phyloP scores from a whole-genome alignment of 1,284 basidiomycete species.

The Omphalotus olearius region DNA sequence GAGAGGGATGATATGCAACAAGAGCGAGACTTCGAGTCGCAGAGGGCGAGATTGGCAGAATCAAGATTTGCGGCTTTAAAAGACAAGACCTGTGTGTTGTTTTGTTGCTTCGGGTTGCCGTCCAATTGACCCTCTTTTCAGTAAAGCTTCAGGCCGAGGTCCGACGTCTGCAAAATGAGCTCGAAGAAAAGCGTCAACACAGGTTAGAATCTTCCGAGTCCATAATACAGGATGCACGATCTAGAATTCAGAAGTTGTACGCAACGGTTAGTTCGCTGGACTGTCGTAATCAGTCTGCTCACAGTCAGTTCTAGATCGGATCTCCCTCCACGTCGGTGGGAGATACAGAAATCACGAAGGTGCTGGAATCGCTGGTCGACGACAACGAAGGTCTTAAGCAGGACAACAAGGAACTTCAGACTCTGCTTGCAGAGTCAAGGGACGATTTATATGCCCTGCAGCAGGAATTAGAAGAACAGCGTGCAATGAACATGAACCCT shows the following conservation, averaged over 20 bases:
- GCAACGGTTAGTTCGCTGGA: slow-evolving; percentile 34
- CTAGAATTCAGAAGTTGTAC: slow-evolving; percentile 61
- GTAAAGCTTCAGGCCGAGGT: slow-evolving; percentile 75
- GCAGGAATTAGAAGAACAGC: slow-evolving; percentile 72
- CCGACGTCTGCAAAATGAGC: slow-evolving; percentile 52
- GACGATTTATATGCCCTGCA: slow-evolving; percentile 69
- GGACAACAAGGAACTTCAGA: slow-evolving; percentile 77
- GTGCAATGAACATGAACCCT: slow-evolving; percentile 39
- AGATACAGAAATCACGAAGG: slow-evolving; percentile 52
- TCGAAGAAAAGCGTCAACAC: slow-evolving; percentile 64
- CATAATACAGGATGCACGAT: slow-evolving; percentile 68
- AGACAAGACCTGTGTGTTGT: slow-evolving; percentile 53
- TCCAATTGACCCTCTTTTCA: slow-evolving; percentile 25
- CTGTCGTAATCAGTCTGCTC: slow-evolving; percentile 16
- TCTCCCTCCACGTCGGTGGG: slow-evolving; percentile 41
- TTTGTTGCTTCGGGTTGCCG: neutral
- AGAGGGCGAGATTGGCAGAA: slow-evolving; percentile 70
- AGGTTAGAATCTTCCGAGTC: slow-evolving; percentile 71
- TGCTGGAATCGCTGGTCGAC: slow-evolving; percentile 77
- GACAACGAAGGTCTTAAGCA: slow-evolving; percentile 81
- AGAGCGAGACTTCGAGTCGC: slow-evolving; percentile 72
- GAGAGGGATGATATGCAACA: slow-evolving; percentile 87
- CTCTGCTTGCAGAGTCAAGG: slow-evolving; percentile 67
- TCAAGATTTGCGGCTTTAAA: slow-evolving; percentile 57
- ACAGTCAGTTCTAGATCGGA: slow-evolving; percentile 31